Percentiles rank a stretch among this genome's conserved stretches.
These are phyloP conservation scores for Rheum nobile DNA, from an alignment of 148 eudicot genomes.

Conservation along the genomic window DNA sequence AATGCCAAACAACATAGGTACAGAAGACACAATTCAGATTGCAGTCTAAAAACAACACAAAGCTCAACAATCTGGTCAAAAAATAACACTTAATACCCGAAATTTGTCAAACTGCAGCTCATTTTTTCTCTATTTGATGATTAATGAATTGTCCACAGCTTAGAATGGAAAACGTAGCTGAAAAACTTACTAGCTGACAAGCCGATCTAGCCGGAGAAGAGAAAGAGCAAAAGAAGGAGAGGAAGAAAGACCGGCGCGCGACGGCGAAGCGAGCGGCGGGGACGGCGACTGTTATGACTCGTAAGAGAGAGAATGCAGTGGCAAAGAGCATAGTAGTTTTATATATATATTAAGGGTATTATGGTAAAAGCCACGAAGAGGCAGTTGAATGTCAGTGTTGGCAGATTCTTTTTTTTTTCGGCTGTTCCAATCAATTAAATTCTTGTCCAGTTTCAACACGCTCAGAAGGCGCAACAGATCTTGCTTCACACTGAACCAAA, in stretches of 20 bases:
- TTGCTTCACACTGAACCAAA: no score
- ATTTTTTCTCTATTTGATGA: background rate
- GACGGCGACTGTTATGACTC: conserved; percentile 8
- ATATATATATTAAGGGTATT: background rate
- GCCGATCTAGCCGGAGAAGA: background rate
- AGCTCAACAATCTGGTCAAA: background rate
- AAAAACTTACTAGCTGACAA: background rate
- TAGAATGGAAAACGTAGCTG: background rate
- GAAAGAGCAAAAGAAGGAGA: background rate
- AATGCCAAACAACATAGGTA: background rate
- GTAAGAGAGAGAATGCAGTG: background rate
- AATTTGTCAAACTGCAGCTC: background rate
- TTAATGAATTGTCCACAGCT: background rate
- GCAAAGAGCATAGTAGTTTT: background rate
- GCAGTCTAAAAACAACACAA: background rate
- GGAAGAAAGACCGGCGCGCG: background rate
- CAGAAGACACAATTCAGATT: background rate
- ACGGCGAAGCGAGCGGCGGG: background rate
- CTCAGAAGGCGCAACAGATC: no score
- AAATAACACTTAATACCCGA: background rate
- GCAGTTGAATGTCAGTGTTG: conserved; percentile 2
- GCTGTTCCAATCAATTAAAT: background rate
- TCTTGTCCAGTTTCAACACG: background rate
- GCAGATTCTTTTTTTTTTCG: background rate
- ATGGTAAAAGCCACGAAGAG: background rate